phyloP scores from a whole-genome alignment of 1,284 basidiomycete species.

The Grifola frondosa region DNA sequence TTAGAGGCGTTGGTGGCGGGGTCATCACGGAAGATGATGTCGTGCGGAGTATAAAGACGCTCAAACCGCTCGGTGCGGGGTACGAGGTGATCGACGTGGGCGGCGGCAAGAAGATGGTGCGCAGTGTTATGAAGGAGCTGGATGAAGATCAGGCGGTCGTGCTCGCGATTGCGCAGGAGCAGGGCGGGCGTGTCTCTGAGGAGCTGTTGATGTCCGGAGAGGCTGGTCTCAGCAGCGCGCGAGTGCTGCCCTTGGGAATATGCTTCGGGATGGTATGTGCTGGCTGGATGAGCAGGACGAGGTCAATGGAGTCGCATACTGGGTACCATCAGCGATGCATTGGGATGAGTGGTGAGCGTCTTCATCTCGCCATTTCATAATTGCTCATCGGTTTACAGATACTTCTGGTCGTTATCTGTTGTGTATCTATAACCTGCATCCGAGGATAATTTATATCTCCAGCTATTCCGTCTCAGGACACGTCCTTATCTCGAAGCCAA shows the following conservation, averaged over 20 bases:
- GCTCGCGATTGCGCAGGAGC: constrained; percentile 69
- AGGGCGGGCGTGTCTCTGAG: constrained; percentile 66
- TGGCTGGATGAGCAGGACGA: constrained; percentile 93
- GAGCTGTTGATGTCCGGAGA: constrained; percentile 54
- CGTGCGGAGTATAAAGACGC: constrained; percentile 80
- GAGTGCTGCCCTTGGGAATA: constrained; percentile 80
- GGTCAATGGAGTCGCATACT: constrained; percentile 63
- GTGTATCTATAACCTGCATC: too few relatives aligned
- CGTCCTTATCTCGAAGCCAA: too few relatives aligned
- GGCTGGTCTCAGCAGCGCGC: constrained; percentile 82
- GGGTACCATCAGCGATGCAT: constrained; percentile 80
- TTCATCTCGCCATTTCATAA: too few relatives aligned
- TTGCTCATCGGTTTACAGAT: too few relatives aligned
- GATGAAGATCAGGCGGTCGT: constrained; percentile 82
- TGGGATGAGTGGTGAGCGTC: constrained; percentile 80
- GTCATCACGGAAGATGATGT: constrained; percentile 84
- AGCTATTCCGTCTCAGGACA: too few relatives aligned
- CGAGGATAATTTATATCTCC: too few relatives aligned
- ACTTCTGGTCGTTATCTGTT: too few relatives aligned
- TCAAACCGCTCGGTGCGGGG: constrained; percentile 86
- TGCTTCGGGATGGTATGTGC: constrained; percentile 88
- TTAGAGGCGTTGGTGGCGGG: constrained; percentile 68
- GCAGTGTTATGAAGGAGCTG: constrained; percentile 74
- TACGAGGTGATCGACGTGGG: constrained; percentile 82
- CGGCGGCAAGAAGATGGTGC: constrained; percentile 63